Base-by-base conservation (phyloP, 2,329 filamentous ascomycete species). In the Alternaria solani region DNA sequence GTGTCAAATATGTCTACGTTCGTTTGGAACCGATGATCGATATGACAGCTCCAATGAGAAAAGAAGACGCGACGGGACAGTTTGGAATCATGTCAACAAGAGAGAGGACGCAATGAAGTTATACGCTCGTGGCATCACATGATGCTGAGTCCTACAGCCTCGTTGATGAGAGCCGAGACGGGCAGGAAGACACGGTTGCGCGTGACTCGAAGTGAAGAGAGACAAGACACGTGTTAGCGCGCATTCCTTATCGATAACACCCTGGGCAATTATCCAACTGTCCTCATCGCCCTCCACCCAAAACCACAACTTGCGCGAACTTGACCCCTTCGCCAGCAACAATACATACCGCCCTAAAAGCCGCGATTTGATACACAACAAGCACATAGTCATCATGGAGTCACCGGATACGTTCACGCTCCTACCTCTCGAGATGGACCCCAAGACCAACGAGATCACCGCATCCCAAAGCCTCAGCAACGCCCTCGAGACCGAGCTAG, bases 361-460 rank as follows among this genome's bases (percentile, higher is more conserved):
- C 23, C 23, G 16, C 20, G 8, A 42, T 12, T n/a, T 14, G 52
- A 5, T 20, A 51, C 18, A 12, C n/a, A 41, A 30, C 16, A 39
- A 9, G 11, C 20, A 56, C 18, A 23, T 11, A 6, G 28, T 30
- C 57, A 66, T 12, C 54, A 79, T 79, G 77, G 77, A 79, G 62
- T 69, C 74, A 7, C 64, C 65, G 16, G 89, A 91, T 62, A 89
- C 89, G 70, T 98, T 94, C 85, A 91, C 89, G 69, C 88, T 93
- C 71, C 89, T 96, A 75, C 91, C 93, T 38, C 84, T 99, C 54
- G 83, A 87, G 64, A 86, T 98, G 79, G 91, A 97, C 82, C 87
- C 92, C n/a, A 79, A 88, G 68, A 90, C 90, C 74, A 96, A 97
- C 83, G 84, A 89, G 70, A 85, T 98, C 75, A 83, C 84, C 53